These are phyloP conservation scores for Stropharia rugosoannulata DNA, from an alignment of 768 basidiomycete genomes.

Conservation along the genomic window DNA sequence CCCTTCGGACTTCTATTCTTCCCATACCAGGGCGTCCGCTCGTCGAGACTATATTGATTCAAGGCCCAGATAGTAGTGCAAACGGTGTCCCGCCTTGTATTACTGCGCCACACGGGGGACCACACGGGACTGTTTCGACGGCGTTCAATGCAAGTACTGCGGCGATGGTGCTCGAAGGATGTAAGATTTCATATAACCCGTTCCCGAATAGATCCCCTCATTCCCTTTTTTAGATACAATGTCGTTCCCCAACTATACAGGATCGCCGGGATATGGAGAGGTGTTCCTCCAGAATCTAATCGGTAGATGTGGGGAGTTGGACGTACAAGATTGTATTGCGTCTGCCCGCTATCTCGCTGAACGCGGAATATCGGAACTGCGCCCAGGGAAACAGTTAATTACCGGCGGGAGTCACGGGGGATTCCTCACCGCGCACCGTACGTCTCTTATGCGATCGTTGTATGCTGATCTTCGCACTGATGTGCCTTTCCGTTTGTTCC, in stretches of 20 bases:
- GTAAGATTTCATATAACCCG: conserved; percentile 34
- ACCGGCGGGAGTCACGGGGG: conserved; percentile 74
- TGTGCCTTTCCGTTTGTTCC: neutral
- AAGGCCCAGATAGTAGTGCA: conserved; percentile 12
- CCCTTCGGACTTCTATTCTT: conserved; percentile 42
- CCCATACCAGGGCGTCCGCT: conserved; percentile 48
- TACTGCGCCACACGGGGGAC: conserved; percentile 61
- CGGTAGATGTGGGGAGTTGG: conserved; percentile 61
- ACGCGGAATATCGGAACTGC: conserved; percentile 46
- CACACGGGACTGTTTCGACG: conserved; percentile 49
- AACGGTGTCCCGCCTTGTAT: conserved; percentile 41
- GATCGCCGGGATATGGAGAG: conserved; percentile 67
- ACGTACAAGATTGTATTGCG: conserved; percentile 64
- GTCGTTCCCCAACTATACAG: conserved; percentile 65
- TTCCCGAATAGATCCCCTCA: neutral
- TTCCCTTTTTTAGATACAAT: conserved; percentile 44
- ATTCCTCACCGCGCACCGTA: conserved; percentile 59
- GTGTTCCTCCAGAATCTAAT: conserved; percentile 51
- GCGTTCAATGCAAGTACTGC: conserved; percentile 43
- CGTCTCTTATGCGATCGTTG: conserved; percentile 18
- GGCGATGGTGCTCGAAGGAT: conserved; percentile 58
- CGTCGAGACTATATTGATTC: conserved; percentile 56
- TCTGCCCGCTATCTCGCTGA: conserved; percentile 49
- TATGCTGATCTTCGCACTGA: neutral
- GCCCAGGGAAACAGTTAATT: conserved; percentile 51